Conservation (phyloP, 495 filamentous ascomycete species). For the Penicillium samsonianum region DNA sequence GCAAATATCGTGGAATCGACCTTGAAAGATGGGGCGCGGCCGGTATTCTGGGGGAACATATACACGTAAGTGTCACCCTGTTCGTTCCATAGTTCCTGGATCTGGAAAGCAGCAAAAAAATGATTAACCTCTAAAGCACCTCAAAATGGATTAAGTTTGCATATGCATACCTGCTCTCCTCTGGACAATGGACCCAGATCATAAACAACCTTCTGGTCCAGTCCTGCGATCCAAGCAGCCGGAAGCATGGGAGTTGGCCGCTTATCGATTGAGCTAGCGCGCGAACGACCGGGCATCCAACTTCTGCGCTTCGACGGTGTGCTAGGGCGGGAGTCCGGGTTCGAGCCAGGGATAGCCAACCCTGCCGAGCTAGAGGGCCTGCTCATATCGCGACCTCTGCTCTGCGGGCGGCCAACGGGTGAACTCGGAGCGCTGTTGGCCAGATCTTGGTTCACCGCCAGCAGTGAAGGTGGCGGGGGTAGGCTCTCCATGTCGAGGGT, state of each 20-base stretch:
- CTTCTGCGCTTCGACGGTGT: conserved; percentile 52
- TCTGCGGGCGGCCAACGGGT: conserved; percentile 38
- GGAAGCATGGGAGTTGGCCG: conserved; percentile 24
- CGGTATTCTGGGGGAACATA: conserved; percentile 67
- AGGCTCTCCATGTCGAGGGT: conserved; percentile 39
- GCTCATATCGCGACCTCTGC: conserved; percentile 43
- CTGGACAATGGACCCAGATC: conserved; percentile 56
- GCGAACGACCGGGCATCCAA: conserved; percentile 54
- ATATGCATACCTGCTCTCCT: conserved; percentile 58
- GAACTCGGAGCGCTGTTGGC: conserved; percentile 38
- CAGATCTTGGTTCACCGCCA: conserved; percentile 45
- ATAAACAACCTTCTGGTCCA: conserved; percentile 60
- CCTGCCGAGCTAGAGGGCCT: conserved; percentile 41
- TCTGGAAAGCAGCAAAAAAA: conserved; percentile 40
- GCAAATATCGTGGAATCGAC: conserved; percentile 70
- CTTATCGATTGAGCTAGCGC: conserved; percentile 40
- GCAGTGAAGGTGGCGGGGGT: conserved; percentile 46
- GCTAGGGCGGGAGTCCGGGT: conserved; percentile 41
- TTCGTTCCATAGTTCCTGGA: conserved; percentile 89
- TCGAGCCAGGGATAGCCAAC: conserved; percentile 39
- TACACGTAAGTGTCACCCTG: conserved; percentile 81
- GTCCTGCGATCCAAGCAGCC: conserved; percentile 64
- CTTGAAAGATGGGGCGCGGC: conserved; percentile 74
- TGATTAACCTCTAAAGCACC: not conserved
- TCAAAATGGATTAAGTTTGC: not conserved